These are phyloP conservation scores for Arthonia radiata DNA, from an alignment of 495 filamentous ascomycete genomes.

Conservation along the genomic window DNA sequence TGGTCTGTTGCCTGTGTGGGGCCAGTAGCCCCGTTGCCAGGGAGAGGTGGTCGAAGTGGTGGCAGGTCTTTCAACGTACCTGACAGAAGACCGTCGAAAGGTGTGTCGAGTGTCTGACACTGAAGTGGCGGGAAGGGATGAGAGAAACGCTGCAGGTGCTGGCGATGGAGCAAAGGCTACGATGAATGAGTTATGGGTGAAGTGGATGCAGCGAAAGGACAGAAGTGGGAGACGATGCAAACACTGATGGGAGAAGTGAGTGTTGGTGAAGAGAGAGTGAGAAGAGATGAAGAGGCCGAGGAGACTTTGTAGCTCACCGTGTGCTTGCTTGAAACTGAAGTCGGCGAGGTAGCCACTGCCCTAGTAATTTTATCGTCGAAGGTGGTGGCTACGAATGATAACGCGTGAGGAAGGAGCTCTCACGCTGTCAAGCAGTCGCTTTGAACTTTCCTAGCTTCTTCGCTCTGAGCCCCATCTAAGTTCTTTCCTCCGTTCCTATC, in stretches of 20 bases:
- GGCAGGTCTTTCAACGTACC: not conserved
- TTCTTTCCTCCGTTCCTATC: too few species aligned
- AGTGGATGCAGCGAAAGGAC: constrained; percentile 2
- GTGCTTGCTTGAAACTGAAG: too few species aligned
- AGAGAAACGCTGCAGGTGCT: not conserved
- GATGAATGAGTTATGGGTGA: constrained; percentile 2
- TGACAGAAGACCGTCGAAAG: not conserved
- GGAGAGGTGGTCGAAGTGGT: not conserved
- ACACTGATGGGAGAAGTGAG: not conserved
- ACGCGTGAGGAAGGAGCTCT: too few species aligned
- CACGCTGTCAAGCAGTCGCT: too few species aligned
- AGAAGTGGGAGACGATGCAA: not conserved
- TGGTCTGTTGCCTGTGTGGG: constrained; percentile 1
- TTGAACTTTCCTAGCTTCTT: too few species aligned
- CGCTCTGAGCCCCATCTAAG: too few species aligned
- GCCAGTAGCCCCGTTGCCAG: not conserved
- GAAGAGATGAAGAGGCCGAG: constrained; percentile 3
- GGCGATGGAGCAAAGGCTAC: constrained; percentile 5
- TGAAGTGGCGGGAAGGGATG: not conserved
- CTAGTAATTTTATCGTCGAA: too few species aligned
- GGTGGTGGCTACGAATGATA: too few species aligned
- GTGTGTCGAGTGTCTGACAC: not conserved
- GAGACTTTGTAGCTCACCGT: too few species aligned
- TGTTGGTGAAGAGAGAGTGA: constrained; percentile 1
- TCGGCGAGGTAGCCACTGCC: too few species aligned